Conservation (phyloP, 495 filamentous ascomycete species). For the Glutinoglossum americanum region DNA sequence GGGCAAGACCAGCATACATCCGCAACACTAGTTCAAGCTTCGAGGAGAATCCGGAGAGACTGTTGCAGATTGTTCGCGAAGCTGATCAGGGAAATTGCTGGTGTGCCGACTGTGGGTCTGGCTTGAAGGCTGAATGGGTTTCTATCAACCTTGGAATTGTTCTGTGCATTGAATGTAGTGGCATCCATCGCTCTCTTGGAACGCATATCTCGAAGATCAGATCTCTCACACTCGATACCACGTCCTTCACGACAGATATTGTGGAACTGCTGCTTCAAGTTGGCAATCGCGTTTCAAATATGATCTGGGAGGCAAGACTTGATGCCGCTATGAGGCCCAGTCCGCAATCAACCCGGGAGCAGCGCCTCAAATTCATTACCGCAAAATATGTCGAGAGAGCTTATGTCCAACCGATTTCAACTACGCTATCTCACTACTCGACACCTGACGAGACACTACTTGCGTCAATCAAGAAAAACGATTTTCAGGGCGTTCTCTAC, state of each 20-base stretch:
- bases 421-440: conserved; percentile 51
- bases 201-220: conserved; percentile 97
- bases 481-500: conserved; percentile 78
- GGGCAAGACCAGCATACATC: conserved; percentile 56
- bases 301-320: conserved; percentile 82
- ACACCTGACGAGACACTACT: conserved; percentile 77
- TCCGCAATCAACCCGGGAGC: conserved; percentile 61
- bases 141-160: conserved; percentile 95
- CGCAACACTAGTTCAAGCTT: conserved; percentile 43
- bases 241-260: conserved; percentile 87
- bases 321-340: conserved; percentile 44
- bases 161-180: conserved; percentile 94
- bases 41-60: conserved; percentile 63
- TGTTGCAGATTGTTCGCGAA: conserved; percentile 72
- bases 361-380: conserved; percentile 80
- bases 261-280: conserved; percentile 83
- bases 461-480: conserved; percentile 85
- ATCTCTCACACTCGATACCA: conserved; percentile 85
- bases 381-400: conserved; percentile 76
- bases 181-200: conserved; percentile 88
- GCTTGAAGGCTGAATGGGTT: conserved; percentile 89
- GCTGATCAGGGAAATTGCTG: conserved; percentile 81
- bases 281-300: conserved; percentile 87
- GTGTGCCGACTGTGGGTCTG: conserved; percentile 89
- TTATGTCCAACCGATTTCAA: conserved; percentile 57